Evolutionary conservation across 78 protist species (phyloP).

Genomic region (Polysphondylium violaceum): DNA sequence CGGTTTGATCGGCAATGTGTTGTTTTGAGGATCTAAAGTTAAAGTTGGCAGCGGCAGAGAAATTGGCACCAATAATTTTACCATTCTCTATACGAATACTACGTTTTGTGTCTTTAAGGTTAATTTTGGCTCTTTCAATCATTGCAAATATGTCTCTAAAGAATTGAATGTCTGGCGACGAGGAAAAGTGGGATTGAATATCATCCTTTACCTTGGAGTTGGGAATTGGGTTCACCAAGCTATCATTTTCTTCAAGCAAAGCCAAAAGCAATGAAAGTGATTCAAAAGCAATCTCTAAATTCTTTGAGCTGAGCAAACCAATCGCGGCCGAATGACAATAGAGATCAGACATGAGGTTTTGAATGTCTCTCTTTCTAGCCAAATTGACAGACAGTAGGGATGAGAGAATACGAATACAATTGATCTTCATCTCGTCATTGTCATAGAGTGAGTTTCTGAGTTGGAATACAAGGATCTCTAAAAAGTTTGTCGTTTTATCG

Average conservation of each 20-base stretch:
- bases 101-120: conserved; percentile 48
- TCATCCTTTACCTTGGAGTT: conserved; percentile 49
- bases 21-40: background rate
- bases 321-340: conserved; percentile 67
- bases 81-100: conserved; percentile 30
- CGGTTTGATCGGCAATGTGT: background rate
- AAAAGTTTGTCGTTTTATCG: background rate
- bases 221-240: conserved; percentile 20
- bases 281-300: conserved; percentile 26
- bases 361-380: conserved; percentile 16
- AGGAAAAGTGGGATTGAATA: conserved; percentile 48
- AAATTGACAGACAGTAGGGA: background rate
- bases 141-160: conserved; percentile 43
- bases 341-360: conserved; percentile 46
- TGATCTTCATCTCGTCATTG: conserved; percentile 45
- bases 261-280: conserved; percentile 23
- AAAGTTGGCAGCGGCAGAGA: background rate
- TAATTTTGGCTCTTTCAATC: conserved; percentile 70
- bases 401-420: conserved; percentile 42
- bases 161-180: conserved; percentile 72
- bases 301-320: conserved; percentile 37
- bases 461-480: conserved; percentile 74
- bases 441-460: conserved; percentile 46
- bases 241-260: conserved; percentile 15
- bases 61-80: background rate